Percentiles rank a stretch among this genome's conserved stretches.
Evolutionary conservation across 2,329 filamentous ascomycete species (phyloP).

Genomic region (Blastomyces emzantsi): DNA sequence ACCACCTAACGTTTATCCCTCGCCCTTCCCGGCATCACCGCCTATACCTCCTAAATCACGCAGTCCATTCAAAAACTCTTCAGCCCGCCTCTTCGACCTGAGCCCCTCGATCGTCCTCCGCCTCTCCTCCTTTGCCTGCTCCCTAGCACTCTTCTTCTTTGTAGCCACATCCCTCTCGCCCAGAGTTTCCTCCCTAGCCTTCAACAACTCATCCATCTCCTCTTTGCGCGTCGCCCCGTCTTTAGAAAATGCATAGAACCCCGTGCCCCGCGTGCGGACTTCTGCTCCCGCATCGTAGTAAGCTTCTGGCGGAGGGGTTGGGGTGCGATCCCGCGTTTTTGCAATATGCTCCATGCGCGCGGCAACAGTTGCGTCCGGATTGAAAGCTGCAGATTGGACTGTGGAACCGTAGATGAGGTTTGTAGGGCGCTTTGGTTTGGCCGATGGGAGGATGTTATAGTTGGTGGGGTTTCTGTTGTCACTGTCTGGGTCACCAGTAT

Average conservation of each 20-base stretch:
- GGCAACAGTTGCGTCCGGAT: constrained; percentile 55
- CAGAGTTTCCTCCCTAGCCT: constrained; percentile 61
- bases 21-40: constrained; percentile 10
- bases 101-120: constrained; percentile 41
- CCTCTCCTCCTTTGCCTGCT: constrained; percentile 53
- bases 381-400: constrained; percentile 76
- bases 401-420: constrained; percentile 77
- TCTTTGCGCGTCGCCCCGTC: constrained; percentile 57
- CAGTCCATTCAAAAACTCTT: constrained; percentile 58
- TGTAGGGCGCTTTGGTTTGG: constrained; percentile 48
- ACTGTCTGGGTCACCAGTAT: constrained; percentile 1
- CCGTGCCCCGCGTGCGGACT: constrained; percentile 77
- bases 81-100: constrained; percentile 58
- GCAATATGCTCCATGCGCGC: constrained; percentile 71
- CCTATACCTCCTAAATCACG: constrained; percentile 30
- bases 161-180: constrained; percentile 48
- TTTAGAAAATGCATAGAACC: constrained; percentile 81
- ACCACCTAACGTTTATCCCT: neutral
- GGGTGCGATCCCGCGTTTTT: constrained; percentile 63
- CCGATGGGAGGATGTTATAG: constrained; percentile 13
- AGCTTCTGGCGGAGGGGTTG: constrained; percentile 67
- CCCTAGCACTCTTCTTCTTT: constrained; percentile 50
- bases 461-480: constrained; percentile 19
- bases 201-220: constrained; percentile 68
- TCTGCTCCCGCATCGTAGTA: constrained; percentile 85